These are phyloP conservation scores for Orbilia javanica DNA, from an alignment of 2,329 filamentous ascomycete species.

Conservation along the genomic window DNA sequence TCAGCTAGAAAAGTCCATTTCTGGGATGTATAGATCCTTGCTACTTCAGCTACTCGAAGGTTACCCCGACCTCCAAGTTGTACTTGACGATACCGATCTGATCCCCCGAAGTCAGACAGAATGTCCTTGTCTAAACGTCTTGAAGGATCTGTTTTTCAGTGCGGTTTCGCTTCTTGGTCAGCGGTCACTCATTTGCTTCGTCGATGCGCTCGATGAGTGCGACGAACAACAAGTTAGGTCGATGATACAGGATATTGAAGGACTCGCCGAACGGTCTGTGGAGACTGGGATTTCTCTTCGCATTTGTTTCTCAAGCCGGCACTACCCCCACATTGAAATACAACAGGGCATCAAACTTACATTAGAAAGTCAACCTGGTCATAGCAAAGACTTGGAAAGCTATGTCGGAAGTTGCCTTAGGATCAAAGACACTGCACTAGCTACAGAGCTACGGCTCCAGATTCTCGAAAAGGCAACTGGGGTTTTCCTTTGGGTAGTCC, in stretches of 20 bases:
- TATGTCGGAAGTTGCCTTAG: slow-evolving; percentile 62
- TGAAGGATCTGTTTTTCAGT: slow-evolving; percentile 60
- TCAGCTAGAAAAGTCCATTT: slow-evolving; percentile 57
- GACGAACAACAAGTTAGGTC: slow-evolving; percentile 65
- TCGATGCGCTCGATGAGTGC: slow-evolving; percentile 66
- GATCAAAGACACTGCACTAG: slow-evolving; percentile 53
- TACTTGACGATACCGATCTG: slow-evolving; percentile 39
- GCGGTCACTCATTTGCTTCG: slow-evolving; percentile 62
- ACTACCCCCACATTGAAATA: slow-evolving; percentile 62
- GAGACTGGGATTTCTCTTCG: neutral
- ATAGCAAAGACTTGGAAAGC: slow-evolving; percentile 62
- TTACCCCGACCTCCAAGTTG: slow-evolving; percentile 34
- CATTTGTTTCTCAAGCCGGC: slow-evolving; percentile 62
- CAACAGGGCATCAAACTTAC: slow-evolving; percentile 60
- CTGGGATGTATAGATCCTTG: slow-evolving; percentile 54
- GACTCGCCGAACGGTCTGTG: slow-evolving; percentile 63
- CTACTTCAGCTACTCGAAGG: slow-evolving; percentile 44
- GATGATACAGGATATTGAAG: slow-evolving; percentile 68
- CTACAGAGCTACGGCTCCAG: slow-evolving; percentile 59
- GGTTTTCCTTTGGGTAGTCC: slow-evolving; percentile 62
- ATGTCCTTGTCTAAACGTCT: slow-evolving; percentile 55
- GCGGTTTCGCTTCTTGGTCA: slow-evolving; percentile 51
- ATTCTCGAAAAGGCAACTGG: slow-evolving; percentile 60
- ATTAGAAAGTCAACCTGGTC: slow-evolving; percentile 61
- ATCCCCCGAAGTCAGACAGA: slow-evolving; percentile 18